Percentiles rank a stretch among this genome's conserved stretches.
phyloP scores from a whole-genome alignment of 148 eudicot genomes.

The Arbutus unedo region DNA sequence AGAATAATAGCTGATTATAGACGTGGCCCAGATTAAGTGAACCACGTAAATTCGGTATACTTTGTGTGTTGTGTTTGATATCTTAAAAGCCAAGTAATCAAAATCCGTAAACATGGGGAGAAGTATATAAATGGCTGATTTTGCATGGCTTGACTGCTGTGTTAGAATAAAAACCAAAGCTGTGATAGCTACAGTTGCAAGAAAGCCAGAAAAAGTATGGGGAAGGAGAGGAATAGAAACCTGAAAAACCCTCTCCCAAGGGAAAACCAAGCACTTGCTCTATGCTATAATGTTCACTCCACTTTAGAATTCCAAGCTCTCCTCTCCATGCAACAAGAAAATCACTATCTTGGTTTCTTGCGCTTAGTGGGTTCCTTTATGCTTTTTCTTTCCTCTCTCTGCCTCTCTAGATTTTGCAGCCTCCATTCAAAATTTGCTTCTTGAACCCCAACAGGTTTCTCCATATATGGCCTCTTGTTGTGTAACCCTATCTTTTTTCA shows the following conservation, averaged over 20 bases:
- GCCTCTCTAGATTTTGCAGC: slow-evolving; percentile 18
- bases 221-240: slow-evolving; percentile 27
- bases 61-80: background rate
- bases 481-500: slow-evolving; percentile 9
- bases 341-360: slow-evolving; percentile 46
- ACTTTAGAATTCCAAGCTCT: slow-evolving; percentile 61
- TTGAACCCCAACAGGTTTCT: slow-evolving; percentile 2
- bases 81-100: background rate
- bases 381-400: slow-evolving; percentile 49
- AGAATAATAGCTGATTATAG: no score
- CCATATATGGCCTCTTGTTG: slow-evolving; percentile 3
- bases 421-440: slow-evolving; percentile 21
- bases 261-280: slow-evolving; percentile 40
- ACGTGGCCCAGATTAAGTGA: no score
- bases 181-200: slow-evolving; percentile 42
- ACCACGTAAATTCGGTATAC: background rate
- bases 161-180: slow-evolving; percentile 30
- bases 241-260: slow-evolving; percentile 3
- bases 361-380: slow-evolving; percentile 68
- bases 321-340: slow-evolving; percentile 39
- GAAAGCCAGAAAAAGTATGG: slow-evolving; percentile 42
- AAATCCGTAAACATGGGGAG: background rate
- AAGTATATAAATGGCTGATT: background rate
- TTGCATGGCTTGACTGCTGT: slow-evolving; percentile 11
- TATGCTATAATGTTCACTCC: slow-evolving; percentile 20